Evolutionary conservation across 192 early-diverging fungal genomes (phyloP).

Genomic region (Coemansia sp.): DNA sequence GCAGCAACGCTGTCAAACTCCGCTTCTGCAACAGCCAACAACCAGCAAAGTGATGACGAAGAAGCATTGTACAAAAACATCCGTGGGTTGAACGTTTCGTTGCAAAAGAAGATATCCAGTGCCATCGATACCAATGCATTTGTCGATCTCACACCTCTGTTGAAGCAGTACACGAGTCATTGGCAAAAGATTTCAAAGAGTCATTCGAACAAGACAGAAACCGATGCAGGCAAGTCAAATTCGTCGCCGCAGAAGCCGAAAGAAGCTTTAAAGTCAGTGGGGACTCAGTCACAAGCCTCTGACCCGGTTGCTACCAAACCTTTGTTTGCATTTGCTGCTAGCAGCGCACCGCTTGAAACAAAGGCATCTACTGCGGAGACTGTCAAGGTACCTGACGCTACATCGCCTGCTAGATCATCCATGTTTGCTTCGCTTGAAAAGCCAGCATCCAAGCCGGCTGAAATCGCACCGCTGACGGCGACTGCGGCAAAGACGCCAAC

Average conservation of each 20-base stretch:
- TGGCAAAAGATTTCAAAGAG: slow-evolving; percentile 26
- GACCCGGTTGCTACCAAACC: not conserved
- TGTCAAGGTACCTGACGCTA: not conserved
- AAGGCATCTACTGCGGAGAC: not conserved
- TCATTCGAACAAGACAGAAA: not conserved
- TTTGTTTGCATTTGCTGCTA: not conserved
- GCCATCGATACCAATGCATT: slow-evolving; percentile 38
- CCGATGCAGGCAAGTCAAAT: not conserved
- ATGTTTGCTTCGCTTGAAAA: slow-evolving; percentile 6
- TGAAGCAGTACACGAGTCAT: slow-evolving; percentile 43
- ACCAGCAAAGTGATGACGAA: slow-evolving; percentile 1
- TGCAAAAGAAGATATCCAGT: slow-evolving; percentile 41
- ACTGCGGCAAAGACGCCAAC: not conserved
- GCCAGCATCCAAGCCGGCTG: not conserved
- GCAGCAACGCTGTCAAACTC: not conserved
- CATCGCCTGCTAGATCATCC: not conserved
- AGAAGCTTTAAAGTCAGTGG: slow-evolving; percentile 3
- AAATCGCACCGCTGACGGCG: not conserved
- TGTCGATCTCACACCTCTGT: slow-evolving; percentile 43
- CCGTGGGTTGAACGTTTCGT: slow-evolving; percentile 52
- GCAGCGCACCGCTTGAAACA: not conserved
- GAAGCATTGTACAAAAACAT: slow-evolving; percentile 43
- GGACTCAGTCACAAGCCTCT: not conserved
- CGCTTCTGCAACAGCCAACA: not conserved
- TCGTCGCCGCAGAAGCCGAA: not conserved